phyloP scores from a whole-genome alignment of 176 grass and related monocot genomes.

The Eleusine coracana region DNA sequence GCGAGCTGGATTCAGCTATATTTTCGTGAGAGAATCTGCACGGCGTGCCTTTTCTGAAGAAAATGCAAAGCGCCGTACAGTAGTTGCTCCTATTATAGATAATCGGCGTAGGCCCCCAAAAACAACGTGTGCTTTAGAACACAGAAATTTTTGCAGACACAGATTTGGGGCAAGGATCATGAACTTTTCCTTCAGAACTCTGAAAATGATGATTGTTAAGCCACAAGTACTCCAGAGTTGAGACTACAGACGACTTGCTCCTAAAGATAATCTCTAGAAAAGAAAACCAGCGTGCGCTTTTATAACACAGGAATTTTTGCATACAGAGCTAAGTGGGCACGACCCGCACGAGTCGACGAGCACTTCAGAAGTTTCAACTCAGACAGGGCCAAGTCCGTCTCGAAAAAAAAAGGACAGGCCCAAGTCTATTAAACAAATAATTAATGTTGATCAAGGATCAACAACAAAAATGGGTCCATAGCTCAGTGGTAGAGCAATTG shows the following conservation, averaged over 20 bases:
- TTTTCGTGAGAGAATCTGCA: not conserved
- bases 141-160: not conserved
- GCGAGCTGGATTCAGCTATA: not conserved
- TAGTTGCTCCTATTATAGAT: not conserved
- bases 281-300: no score
- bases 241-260: no score
- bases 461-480: not conserved
- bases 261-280: no score
- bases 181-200: not conserved
- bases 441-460: no score
- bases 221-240: no score
- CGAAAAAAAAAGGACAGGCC: no score
- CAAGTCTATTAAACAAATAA: no score
- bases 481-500: conserved; percentile 99
- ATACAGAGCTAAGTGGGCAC: no score
- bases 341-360: no score
- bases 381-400: no score
- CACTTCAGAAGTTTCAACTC: no score
- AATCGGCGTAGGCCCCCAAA: not conserved
- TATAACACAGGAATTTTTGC: no score
- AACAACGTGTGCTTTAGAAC: not conserved
- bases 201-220: not conserved
- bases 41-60: not conserved
- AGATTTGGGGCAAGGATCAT: not conserved
- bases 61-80: not conserved